phyloP scores from a whole-genome alignment of 331 rosid species.

The Telfairia occidentalis region DNA sequence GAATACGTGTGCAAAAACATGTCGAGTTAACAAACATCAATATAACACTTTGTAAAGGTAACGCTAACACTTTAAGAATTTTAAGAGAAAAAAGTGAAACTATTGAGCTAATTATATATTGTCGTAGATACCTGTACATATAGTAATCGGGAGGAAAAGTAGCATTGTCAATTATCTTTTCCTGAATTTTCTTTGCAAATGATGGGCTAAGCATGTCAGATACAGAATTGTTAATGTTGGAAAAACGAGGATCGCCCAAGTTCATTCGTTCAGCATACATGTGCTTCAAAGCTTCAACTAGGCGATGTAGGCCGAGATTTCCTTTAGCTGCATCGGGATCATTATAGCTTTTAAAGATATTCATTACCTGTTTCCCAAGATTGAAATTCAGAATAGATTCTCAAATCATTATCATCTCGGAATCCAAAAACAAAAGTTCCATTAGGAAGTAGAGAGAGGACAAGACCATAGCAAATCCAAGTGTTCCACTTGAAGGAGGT shows the following conservation, averaged over 20 bases:
- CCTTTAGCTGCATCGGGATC: slow-evolving; percentile 52
- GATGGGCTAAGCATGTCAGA: slow-evolving; percentile 61
- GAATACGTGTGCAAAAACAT: background rate
- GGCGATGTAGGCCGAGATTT: slow-evolving; percentile 64
- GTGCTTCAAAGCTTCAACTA: slow-evolving; percentile 80
- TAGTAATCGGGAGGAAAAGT: slow-evolving; percentile 90
- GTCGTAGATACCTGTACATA: slow-evolving; percentile 34
- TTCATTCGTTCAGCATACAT: slow-evolving; percentile 71
- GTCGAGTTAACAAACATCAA: background rate
- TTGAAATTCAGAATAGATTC: background rate
- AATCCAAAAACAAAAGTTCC: background rate
- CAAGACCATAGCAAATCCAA: slow-evolving; percentile 64
- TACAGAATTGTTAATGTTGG: slow-evolving; percentile 23
- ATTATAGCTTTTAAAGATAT: slow-evolving; percentile 58
- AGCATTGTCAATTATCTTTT: slow-evolving; percentile 62
- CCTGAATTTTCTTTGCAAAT: slow-evolving; percentile 51
- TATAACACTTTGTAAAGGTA: no score
- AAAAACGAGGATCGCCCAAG: slow-evolving; percentile 82
- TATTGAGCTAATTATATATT: background rate
- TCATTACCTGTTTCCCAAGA: slow-evolving; percentile 42
- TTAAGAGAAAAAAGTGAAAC: background rate
- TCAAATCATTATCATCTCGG: background rate
- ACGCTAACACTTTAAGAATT: no score
- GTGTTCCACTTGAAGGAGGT: slow-evolving; percentile 56
- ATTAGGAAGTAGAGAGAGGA: background rate